phyloP scores from a whole-genome alignment of 23 red algal species.

The Gracilaria domingensis region DNA sequence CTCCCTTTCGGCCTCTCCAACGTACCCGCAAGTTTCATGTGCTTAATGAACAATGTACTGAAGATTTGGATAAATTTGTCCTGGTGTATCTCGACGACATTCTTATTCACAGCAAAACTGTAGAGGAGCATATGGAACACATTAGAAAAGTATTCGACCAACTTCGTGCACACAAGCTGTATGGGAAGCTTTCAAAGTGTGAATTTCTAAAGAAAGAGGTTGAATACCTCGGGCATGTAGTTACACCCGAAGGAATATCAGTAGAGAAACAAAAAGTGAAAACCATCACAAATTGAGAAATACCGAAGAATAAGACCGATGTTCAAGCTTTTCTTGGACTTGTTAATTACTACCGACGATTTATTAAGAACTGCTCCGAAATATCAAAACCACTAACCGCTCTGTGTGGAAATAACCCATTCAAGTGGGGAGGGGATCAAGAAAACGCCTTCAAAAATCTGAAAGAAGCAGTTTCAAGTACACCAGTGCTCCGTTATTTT shows the following conservation, averaged over 20 bases:
- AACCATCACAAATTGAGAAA: not conserved
- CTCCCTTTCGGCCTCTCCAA: conserved; percentile 27
- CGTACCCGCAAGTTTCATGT: conserved; percentile 42
- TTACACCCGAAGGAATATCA: conserved; percentile 12
- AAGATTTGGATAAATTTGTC: conserved; percentile 14
- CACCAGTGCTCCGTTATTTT: conserved; percentile 24
- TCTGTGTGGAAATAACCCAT: conserved; percentile 4
- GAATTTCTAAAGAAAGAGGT: not conserved
- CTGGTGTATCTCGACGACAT: conserved; percentile 28
- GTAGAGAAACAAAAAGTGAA: not conserved
- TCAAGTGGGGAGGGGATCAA: conserved; percentile 15
- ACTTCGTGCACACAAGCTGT: not conserved
- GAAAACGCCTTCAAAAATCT: not conserved
- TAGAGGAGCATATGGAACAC: conserved; percentile 23
- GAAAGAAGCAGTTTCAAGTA: conserved; percentile 2
- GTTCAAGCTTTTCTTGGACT: conserved; percentile 39
- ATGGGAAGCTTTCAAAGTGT: conserved; percentile 31
- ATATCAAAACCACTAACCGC: conserved; percentile 28
- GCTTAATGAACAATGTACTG: conserved; percentile 23
- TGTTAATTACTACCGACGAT: conserved; percentile 54
- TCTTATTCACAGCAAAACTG: not conserved
- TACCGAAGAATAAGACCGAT: conserved; percentile 6
- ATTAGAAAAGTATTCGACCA: conserved; percentile 1
- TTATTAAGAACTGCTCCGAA: conserved; percentile 21
- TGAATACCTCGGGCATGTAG: conserved; percentile 29